Evolutionary conservation across 2,329 filamentous ascomycete species (phyloP), one percentile per base, ranked within the genome.

Genomic region (Cercospora brassicicola): DNA sequence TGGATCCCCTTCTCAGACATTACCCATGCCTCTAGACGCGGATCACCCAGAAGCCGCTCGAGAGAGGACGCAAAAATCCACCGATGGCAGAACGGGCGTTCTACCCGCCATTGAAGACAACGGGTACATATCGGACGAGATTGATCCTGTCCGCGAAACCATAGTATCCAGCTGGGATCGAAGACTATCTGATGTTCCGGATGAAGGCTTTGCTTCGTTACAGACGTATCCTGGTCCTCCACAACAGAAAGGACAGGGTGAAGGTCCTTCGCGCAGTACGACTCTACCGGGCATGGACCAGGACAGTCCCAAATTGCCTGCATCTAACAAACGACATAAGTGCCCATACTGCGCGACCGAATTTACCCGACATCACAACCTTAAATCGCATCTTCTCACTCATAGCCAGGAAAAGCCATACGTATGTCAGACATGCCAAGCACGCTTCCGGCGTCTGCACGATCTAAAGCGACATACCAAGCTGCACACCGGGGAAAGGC

Each of bases 341-440:
- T 99, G 95, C 77, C 94, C 93, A 0, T 97, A 96, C 79, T 99
- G 95, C 84, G 89, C 93, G 45, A 97, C 95, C 4, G 95, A 97
- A 76, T 99, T 99, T 74, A 99, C 95, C 30, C 89, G 95, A 56
- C 95, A 98, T 78, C 95, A 98, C 79, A 98, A 99, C 76, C 87
- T 98, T 30, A 99, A 98, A 82, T 97, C 93, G 74, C 95, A 99
- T 82, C 86, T 99, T 66, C 87, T 98, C 78, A 98, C 95, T 0
- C 95, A 98, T 80, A 97, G 94, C 76, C 94, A 99, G 84, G 95
- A 99, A 80, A 99, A 99, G 81, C 95, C 95, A 0, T 99, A 95
- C 77, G 88, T 95, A 28, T 99, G 95, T 78, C 90, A 92, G 70
- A 93, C 92, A n/a, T 99, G 95, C 79, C 88, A 94, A 74, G 92